phyloP scores from a whole-genome alignment of 352 stramenopile genomes.

The Blastocystis sp. region DNA sequence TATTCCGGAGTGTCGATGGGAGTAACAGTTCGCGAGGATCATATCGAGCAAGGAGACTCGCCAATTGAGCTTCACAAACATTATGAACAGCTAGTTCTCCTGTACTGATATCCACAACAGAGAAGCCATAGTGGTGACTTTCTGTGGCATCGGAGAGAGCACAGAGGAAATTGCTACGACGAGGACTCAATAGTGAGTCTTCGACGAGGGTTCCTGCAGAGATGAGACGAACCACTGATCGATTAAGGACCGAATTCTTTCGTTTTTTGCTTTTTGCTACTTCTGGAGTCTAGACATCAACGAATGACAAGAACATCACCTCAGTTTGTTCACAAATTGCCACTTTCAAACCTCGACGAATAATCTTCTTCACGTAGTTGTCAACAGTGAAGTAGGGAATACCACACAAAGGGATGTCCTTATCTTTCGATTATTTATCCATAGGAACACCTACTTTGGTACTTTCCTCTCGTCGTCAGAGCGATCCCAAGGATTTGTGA shows the following conservation, averaged over 20 bases:
- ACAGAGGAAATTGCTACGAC: constrained; percentile 40
- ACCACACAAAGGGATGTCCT: constrained; percentile 63
- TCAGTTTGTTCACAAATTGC: constrained; percentile 64
- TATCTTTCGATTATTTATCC: not conserved
- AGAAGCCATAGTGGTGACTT: constrained; percentile 45
- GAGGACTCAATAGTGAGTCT: constrained; percentile 44
- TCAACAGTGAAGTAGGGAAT: constrained; percentile 64
- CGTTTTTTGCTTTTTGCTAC: constrained; percentile 29
- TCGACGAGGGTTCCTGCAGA: constrained; percentile 49
- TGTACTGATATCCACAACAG: constrained; percentile 48
- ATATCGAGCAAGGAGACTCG: constrained; percentile 46
- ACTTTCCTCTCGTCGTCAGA: constrained; percentile 57
- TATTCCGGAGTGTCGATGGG: not conserved
- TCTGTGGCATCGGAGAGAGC: constrained; percentile 2
- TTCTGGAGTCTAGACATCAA: constrained; percentile 1
- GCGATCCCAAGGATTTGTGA: constrained; percentile 63
- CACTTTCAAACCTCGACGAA: constrained; percentile 60
- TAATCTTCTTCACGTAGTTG: constrained; percentile 62
- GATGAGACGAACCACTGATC: constrained; percentile 42
- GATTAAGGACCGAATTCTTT: constrained; percentile 38
- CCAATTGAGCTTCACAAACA: not conserved
- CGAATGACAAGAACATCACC: not conserved
- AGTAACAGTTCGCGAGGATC: constrained; percentile 31
- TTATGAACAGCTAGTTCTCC: constrained; percentile 44
- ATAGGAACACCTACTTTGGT: constrained; percentile 23